Evolutionary conservation across 805 yeast species (phyloP).

Genomic region (Candida taoyuanica): DNA sequence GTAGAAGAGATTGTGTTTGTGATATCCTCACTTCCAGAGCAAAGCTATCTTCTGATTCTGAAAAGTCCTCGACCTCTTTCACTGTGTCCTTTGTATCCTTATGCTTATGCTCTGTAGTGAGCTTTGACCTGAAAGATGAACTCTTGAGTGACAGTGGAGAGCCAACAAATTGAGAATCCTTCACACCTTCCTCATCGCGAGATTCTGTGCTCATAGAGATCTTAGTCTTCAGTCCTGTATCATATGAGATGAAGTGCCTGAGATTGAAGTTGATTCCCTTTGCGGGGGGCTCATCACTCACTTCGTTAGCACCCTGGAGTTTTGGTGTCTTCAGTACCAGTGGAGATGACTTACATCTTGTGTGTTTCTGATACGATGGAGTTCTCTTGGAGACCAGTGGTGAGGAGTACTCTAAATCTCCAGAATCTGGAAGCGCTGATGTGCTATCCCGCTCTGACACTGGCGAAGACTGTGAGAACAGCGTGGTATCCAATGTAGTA

Average conservation of each 20-base stretch:
- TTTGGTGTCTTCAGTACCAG: slow-evolving; percentile 2
- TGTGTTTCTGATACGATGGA: slow-evolving; percentile 1
- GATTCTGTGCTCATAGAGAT: slow-evolving; percentile 3
- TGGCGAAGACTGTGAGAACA: slow-evolving; percentile 5
- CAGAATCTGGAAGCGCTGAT: not conserved
- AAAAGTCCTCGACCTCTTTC: not conserved
- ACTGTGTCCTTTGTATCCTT: not conserved
- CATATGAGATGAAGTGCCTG: slow-evolving; percentile 26
- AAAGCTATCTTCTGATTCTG: slow-evolving; percentile 3
- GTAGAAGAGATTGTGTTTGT: no score
- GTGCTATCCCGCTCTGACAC: not conserved
- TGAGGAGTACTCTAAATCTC: not conserved
- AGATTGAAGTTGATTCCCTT: slow-evolving; percentile 18
- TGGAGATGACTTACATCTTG: slow-evolving; percentile 13
- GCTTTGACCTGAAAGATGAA: not conserved
- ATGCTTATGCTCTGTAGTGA: not conserved
- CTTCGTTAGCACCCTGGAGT: slow-evolving; percentile 3
- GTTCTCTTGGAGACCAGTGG: slow-evolving; percentile 2
- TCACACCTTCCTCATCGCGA: slow-evolving; percentile 4
- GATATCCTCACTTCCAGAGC: no score
- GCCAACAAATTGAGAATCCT: not conserved
- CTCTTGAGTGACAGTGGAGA: not conserved
- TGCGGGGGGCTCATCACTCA: no score
- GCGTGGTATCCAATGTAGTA: slow-evolving; percentile 9
- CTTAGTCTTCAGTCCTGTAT: slow-evolving; percentile 23